A percentile compares a stretch with the other conserved stretches of the same genome.
Evolutionary conservation across 2,329 filamentous ascomycete species (phyloP).

Genomic region (Aschersonia sp.): DNA sequence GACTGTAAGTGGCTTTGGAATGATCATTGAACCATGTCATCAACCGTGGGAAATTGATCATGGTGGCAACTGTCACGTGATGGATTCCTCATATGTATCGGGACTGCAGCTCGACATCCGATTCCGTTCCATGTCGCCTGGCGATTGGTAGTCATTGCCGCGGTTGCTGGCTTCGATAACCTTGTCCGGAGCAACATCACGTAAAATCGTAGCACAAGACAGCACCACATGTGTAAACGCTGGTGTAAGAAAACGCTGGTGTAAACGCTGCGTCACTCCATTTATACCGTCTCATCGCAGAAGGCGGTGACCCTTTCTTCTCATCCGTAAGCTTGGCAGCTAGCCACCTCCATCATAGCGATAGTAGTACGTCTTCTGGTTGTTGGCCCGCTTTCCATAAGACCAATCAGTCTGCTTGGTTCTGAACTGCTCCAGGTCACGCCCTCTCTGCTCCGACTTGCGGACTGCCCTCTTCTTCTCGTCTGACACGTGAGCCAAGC

Average conservation of each 20-base stretch:
- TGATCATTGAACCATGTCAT: no score
- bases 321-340: conserved; percentile 3
- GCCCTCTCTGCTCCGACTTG: conserved; percentile 53
- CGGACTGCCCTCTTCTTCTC: conserved; percentile 56
- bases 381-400: conserved; percentile 61
- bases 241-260: neutral
- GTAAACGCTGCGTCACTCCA: neutral
- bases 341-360: conserved; percentile 30
- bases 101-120: no score
- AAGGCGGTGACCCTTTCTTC: neutral
- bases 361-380: conserved; percentile 51
- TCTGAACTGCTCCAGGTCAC: conserved; percentile 48
- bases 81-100: no score
- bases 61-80: no score
- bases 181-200: no score
- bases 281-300: conserved; percentile 1
- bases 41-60: no score
- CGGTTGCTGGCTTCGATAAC: no score
- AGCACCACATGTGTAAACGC: no score
- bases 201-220: no score
- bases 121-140: no score
- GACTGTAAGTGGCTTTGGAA: no score
- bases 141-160: no score
- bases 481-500: conserved; percentile 67
- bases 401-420: conserved; percentile 52